These are phyloP conservation scores for Pseudonectria buxi DNA, from an alignment of 2,329 filamentous ascomycete species.

Conservation along the genomic window DNA sequence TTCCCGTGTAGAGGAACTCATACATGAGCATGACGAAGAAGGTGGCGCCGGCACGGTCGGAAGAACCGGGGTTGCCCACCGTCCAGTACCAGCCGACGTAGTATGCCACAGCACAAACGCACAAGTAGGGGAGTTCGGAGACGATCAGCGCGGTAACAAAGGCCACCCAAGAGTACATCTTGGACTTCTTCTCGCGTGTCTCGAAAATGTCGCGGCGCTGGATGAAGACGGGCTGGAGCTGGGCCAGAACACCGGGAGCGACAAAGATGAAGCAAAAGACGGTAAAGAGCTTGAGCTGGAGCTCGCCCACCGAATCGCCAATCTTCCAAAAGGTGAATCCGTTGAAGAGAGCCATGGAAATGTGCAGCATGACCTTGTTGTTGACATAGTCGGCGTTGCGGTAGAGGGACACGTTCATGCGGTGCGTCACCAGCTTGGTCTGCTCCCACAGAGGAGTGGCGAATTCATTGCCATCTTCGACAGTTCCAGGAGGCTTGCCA, in stretches of 20 bases:
- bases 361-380: constrained; percentile 54
- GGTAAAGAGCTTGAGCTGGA: constrained; percentile 51
- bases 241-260: constrained; percentile 49
- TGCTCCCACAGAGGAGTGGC: constrained; percentile 61
- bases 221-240: constrained; percentile 54
- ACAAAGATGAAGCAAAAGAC: constrained; percentile 60
- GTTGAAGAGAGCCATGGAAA: constrained; percentile 50
- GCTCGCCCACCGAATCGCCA: constrained; percentile 40
- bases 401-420: constrained; percentile 56
- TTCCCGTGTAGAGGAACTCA: constrained; percentile 53
- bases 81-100: constrained; percentile 53
- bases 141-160: constrained; percentile 48
- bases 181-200: constrained; percentile 52
- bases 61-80: constrained; percentile 40
- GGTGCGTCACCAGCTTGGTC: constrained; percentile 54
- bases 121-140: constrained; percentile 40
- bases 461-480: constrained; percentile 58
- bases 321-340: constrained; percentile 58
- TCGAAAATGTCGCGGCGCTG: constrained; percentile 52
- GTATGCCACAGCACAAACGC: constrained; percentile 40
- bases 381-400: constrained; percentile 61
- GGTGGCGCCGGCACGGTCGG: constrained; percentile 42
- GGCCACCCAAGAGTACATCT: constrained; percentile 54
- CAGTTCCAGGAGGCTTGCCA: constrained; percentile 32
- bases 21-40: constrained; percentile 53